Conservation (phyloP, 345 rosid species). For the Nasturtium officinale region DNA sequence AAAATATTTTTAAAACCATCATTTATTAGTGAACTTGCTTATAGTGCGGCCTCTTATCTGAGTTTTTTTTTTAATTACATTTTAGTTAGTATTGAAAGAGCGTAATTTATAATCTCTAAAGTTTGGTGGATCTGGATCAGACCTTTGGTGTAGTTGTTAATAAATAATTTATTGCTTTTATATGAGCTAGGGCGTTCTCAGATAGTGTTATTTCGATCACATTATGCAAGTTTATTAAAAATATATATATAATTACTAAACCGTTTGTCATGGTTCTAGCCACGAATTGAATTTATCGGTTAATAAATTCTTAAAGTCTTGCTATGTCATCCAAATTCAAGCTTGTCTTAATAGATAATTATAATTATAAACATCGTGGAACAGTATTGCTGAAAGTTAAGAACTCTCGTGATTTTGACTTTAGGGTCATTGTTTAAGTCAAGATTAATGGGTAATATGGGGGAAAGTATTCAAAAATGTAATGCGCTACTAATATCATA, state of each 20-base stretch:
- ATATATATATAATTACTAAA: too few relatives aligned
- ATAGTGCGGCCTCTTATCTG: slow-evolving; percentile 27
- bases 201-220: not conserved
- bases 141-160: slow-evolving; percentile 1
- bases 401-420: slow-evolving; percentile 19
- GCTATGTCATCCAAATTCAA: not conserved
- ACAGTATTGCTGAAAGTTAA: not conserved
- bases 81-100: slow-evolving; percentile 4
- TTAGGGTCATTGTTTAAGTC: not conserved
- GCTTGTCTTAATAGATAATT: not conserved
- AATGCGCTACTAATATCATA: not conserved
- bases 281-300: not conserved
- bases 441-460: slow-evolving; percentile 7
- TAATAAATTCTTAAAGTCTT: not conserved
- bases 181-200: not conserved
- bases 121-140: not conserved
- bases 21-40: slow-evolving; percentile 24
- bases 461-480: not conserved
- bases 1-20: not conserved
- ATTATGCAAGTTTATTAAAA: not conserved
- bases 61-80: not conserved
- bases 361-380: not conserved
- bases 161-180: not conserved
- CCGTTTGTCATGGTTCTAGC: too few relatives aligned
- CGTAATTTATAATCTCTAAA: not conserved